Evolutionary conservation across 371 early-diverging fungal genomes (phyloP), one percentile per base, ranked within the genome.

Genomic region (Lichtheimia ornata): DNA sequence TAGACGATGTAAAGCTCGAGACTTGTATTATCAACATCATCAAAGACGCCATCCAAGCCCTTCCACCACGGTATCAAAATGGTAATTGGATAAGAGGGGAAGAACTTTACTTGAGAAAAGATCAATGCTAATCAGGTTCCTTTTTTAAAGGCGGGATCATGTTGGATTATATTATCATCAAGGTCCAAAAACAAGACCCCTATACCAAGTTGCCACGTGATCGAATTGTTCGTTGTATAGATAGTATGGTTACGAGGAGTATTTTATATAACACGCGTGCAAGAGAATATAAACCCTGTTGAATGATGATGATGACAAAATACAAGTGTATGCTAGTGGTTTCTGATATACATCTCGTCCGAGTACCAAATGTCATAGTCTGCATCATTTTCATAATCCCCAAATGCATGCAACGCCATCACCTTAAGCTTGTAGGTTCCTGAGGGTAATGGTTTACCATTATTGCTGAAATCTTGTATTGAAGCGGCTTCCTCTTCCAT

Each of bases 281-380:
- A n/a, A n/a, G 47, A 18, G 47, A 47, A 47, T 47, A 47, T 22
- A 47, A 47, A 22, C n/a, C 22, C 0, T 47, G 47, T 35, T 47
- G 47, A 47, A 47, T 11, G 5, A 1, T 47, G 11, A 43, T n/a
- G n/a, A n/a, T n/a, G n/a, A n/a, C 14, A 43, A n/a, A 1, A 14
- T 43, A 43, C 44, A n/a, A 43, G 2, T 12, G 14, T 14, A 43
- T 43, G 12, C n/a, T 47, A 13, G 11, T 35, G 9, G 6, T 35
- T 35, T 35, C 35, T 35, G 11, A 35, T 35, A 35, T 35, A 11
- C 6, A 47, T n/a, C 5, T 47, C 47, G 22, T 47, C 47, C n/a
- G 47, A 47, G 47, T 47, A 47, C 79, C 79, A 78, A 50, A 58
- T 62, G 54, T 78, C 79, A 58, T 71, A 75, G 56, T 78, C 72